Evolutionary conservation across 2,329 filamentous ascomycete species (phyloP).

Genomic region (Colletotrichum nymphaeae): DNA sequence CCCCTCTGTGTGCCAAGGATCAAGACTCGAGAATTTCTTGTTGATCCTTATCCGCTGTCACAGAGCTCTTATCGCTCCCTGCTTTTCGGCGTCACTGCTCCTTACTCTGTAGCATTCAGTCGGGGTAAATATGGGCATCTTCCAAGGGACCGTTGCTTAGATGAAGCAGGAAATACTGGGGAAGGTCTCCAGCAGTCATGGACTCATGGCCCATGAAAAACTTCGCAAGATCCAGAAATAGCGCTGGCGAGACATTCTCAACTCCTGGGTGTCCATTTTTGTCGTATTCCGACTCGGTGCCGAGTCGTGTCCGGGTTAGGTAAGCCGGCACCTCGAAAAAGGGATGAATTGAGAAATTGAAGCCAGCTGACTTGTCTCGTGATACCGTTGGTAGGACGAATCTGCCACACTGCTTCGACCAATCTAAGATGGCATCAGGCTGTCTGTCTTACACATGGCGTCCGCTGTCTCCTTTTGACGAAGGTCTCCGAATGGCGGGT

Average conservation of each 20-base stretch:
- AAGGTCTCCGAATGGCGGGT: constrained; percentile 12
- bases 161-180: constrained; percentile 31
- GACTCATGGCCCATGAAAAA: background rate
- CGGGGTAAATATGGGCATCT: constrained; percentile 13
- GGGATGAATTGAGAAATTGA: background rate
- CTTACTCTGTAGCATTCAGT: constrained; percentile 11
- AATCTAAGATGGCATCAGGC: background rate
- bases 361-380: constrained; percentile 18
- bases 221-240: constrained; percentile 10
- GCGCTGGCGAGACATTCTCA: constrained; percentile 3
- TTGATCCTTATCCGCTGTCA: constrained; percentile 12
- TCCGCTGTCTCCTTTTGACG: constrained; percentile 2
- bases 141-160: constrained; percentile 19
- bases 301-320: background rate
- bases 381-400: constrained; percentile 1
- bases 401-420: background rate
- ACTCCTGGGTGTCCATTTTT: background rate
- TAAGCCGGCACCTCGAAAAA: constrained; percentile 10
- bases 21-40: background rate
- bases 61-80: constrained; percentile 1
- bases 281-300: constrained; percentile 10
- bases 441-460: constrained; percentile 18
- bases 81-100: constrained; percentile 16
- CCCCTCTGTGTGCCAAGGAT: constrained; percentile 11
- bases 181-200: constrained; percentile 19